These are phyloP conservation scores for Globisporangium apiculatum DNA, from an alignment of 352 stramenopile genomes.

Conservation along the genomic window DNA sequence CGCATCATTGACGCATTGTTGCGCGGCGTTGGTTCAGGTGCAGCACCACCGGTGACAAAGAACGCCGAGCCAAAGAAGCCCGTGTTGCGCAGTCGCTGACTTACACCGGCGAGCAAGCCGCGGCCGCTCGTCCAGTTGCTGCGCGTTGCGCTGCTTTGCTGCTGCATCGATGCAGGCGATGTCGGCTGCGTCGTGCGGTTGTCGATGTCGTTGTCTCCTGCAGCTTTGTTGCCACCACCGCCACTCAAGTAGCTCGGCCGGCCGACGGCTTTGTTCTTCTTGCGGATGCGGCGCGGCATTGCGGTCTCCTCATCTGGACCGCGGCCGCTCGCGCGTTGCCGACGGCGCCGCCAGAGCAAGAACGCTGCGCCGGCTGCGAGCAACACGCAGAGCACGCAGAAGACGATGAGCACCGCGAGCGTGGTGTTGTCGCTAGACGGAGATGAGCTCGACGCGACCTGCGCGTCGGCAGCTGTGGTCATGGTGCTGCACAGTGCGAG, in stretches of 20 bases:
- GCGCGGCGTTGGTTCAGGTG: no score
- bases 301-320: constrained; percentile 5
- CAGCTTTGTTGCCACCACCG: background rate
- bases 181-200: background rate
- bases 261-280: constrained; percentile 10
- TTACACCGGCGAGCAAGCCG: constrained; percentile 4
- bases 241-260: constrained; percentile 11
- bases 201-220: background rate
- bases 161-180: background rate
- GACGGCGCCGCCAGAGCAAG: constrained; percentile 9
- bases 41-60: constrained; percentile 1
- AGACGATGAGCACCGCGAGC: constrained; percentile 11
- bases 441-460: background rate
- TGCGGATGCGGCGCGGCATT: constrained; percentile 13
- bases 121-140: background rate
- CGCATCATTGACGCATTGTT: constrained; percentile 10
- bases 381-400: constrained; percentile 11
- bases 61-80: constrained; percentile 8
- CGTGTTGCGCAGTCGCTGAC: constrained; percentile 10
- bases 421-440: constrained; percentile 3
- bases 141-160: background rate
- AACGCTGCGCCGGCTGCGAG: constrained; percentile 4
- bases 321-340: background rate
- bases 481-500: background rate
- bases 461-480: background rate